phyloP scores from a whole-genome alignment of 305 asterid genomes.

The Lippia alba region DNA sequence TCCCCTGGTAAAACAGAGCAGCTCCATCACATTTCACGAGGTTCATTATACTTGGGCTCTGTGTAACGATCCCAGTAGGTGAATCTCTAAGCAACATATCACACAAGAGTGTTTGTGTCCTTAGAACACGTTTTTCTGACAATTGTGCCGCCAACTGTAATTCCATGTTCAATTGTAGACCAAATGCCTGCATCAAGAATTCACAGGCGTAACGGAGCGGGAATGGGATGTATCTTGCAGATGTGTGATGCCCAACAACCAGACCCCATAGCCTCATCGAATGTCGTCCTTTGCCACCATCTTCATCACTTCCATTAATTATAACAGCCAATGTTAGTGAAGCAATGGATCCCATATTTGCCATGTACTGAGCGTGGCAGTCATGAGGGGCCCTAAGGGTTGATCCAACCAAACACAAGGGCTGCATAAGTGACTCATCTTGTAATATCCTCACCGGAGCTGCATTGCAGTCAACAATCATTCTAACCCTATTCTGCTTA shows the following conservation, averaged over 20 bases:
- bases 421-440: constrained; percentile 78
- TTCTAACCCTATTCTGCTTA: constrained; percentile 89
- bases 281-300: constrained; percentile 62
- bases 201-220: constrained; percentile 94
- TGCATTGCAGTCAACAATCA: constrained; percentile 86
- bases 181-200: constrained; percentile 95
- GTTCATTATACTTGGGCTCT: constrained; percentile 88
- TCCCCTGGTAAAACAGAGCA: constrained; percentile 75
- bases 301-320: constrained; percentile 80
- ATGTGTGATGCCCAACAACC: constrained; percentile 93
- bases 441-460: constrained; percentile 67
- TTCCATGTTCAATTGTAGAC: constrained; percentile 92
- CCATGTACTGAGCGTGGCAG: constrained; percentile 95
- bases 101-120: constrained; percentile 86
- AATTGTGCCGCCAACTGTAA: constrained; percentile 77
- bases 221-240: constrained; percentile 70
- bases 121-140: constrained; percentile 75
- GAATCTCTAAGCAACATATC: constrained; percentile 95
- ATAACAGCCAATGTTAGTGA: constrained; percentile 78
- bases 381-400: constrained; percentile 93
- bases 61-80: constrained; percentile 78
- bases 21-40: constrained; percentile 94
- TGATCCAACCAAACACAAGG: constrained; percentile 86
- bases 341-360: constrained; percentile 92
- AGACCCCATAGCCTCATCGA: constrained; percentile 91